A percentile compares a stretch with the other conserved stretches of the same genome.
These are phyloP conservation scores for Pilatotrama ljubarskyi DNA, from an alignment of 768 basidiomycete genomes.

Conservation along the genomic window DNA sequence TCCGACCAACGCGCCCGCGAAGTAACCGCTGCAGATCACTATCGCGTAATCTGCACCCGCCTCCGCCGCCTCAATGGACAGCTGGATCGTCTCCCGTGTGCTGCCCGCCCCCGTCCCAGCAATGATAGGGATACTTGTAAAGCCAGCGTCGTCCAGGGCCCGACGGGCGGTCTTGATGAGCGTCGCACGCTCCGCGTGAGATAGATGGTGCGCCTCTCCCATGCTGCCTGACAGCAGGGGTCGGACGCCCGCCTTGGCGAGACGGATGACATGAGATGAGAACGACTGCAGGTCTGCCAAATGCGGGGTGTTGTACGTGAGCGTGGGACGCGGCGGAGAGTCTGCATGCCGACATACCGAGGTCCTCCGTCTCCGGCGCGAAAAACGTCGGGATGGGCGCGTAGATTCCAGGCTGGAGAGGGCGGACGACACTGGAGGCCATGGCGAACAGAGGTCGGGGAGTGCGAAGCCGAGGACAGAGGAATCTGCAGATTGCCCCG, in stretches of 20 bases:
- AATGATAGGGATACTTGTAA: constrained; percentile 64
- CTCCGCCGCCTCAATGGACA: constrained; percentile 75
- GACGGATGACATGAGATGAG: constrained; percentile 39
- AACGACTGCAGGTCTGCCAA: constrained; percentile 40
- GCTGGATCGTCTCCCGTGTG: constrained; percentile 77
- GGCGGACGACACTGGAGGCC: constrained; percentile 39
- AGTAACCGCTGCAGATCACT: constrained; percentile 86
- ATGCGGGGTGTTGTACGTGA: not conserved
- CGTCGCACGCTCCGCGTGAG: constrained; percentile 37
- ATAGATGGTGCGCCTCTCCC: constrained; percentile 51
- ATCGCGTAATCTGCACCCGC: constrained; percentile 88
- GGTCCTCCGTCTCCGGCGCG: constrained; percentile 68
- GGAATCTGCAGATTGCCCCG: constrained; percentile 14
- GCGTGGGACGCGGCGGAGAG: not conserved
- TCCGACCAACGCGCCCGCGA: constrained; percentile 66
- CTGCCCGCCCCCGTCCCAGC: constrained; percentile 82
- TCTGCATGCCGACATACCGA: constrained; percentile 53
- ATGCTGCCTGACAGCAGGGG: constrained; percentile 40
- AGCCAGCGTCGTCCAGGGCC: constrained; percentile 66
- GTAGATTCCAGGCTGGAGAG: constrained; percentile 76
- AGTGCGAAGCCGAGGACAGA: constrained; percentile 14
- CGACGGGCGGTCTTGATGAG: constrained; percentile 47
- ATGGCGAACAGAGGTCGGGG: constrained; percentile 8
- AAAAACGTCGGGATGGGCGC: constrained; percentile 90
- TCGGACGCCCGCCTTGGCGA: constrained; percentile 42